Evolutionary conservation across 2,329 filamentous ascomycete genomes (phyloP).

Genomic region (Penicillium sp.): DNA sequence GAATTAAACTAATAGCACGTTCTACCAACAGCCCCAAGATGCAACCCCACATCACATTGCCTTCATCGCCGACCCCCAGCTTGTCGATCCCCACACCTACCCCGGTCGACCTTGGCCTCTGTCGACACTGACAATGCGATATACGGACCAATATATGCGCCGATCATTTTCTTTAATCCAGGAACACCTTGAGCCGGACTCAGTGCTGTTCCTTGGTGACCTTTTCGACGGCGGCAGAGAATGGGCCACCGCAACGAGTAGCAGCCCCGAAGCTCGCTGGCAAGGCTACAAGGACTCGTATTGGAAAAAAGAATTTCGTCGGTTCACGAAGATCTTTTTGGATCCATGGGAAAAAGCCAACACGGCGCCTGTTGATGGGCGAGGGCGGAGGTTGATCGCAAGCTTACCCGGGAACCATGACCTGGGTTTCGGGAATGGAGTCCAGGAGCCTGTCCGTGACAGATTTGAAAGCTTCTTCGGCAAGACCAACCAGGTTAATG

Average conservation of each 20-base stretch:
- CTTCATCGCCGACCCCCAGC: conserved; percentile 85
- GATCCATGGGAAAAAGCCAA: conserved; percentile 65
- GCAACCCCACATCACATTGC: conserved; percentile 81
- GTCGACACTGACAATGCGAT: conserved; percentile 65
- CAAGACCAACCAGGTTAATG: conserved; percentile 84
- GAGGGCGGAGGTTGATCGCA: conserved; percentile 75
- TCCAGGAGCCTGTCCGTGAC: conserved; percentile 77
- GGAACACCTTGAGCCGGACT: conserved; percentile 75
- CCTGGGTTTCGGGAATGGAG: conserved; percentile 82
- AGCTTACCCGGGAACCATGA: conserved; percentile 95
- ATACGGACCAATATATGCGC: conserved; percentile 89
- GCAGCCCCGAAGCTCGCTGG: conserved; percentile 67
- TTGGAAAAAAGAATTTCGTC: conserved; percentile 83
- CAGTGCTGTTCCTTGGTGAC: conserved; percentile 87
- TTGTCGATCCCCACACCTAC: conserved; percentile 94
- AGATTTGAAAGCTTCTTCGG: conserved; percentile 89
- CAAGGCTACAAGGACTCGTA: conserved; percentile 76
- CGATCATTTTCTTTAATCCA: conserved; percentile 81
- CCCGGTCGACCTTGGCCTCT: conserved; percentile 76
- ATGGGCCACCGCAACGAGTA: conserved; percentile 74
- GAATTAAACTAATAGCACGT: conserved; percentile 7
- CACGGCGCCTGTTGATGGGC: conserved; percentile 58
- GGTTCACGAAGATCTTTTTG: conserved; percentile 86
- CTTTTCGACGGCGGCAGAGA: conserved; percentile 94
- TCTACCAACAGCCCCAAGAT: conserved; percentile 63